Base-by-base conservation (phyloP, 805 yeast genomes). In the Nakazawaea wyomingensis region DNA sequence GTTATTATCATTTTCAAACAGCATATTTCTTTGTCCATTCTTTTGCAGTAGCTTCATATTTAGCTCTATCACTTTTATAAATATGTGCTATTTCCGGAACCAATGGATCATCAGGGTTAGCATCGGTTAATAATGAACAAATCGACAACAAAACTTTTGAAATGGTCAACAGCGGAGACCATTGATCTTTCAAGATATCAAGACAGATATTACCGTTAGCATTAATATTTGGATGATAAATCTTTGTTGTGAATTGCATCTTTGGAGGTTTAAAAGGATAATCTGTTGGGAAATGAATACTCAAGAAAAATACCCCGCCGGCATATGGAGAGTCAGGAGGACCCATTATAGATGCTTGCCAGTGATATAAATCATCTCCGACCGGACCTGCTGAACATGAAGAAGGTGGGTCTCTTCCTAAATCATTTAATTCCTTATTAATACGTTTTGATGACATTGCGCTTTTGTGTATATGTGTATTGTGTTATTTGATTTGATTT, bases 291-390 rank as follows among this genome's bases (percentile, higher is more conserved):
- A 93, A 93, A 65, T 89, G 96, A 64, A 93, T 89, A 43, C 95
- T 82, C 50, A 93, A 77, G 76, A 93, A 93, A 68, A 93, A 93
- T 35, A 91, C 96, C 59, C 98, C 99, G 35, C 68, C 68, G 18
- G 82, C 80, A 45, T 77, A 77, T 50, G 82, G 93, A 37, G 96
- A 86, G 69, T 93, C 98, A 54, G 96, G 78, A 40, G 99, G 99
- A 39, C 99, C 99, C 95, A 93, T 88, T 64, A 93, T 93, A 34
- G 98, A 90, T 33, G 98, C 99, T 71, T 93, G 98, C 99, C 99
- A 93, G 73, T 91, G 98, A 71, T 85, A 93, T 61, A 91, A 72
- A 66, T 91, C 99, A 57, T 93, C 98, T 37, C 97, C 97, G 36
- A 88, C 93, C 55, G 99, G 99, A 33, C 99, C 99, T 9, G 99